Evolutionary conservation across 176 grass and related monocot genomes (phyloP).

Genomic region (Echinochloa phyllopogon): DNA sequence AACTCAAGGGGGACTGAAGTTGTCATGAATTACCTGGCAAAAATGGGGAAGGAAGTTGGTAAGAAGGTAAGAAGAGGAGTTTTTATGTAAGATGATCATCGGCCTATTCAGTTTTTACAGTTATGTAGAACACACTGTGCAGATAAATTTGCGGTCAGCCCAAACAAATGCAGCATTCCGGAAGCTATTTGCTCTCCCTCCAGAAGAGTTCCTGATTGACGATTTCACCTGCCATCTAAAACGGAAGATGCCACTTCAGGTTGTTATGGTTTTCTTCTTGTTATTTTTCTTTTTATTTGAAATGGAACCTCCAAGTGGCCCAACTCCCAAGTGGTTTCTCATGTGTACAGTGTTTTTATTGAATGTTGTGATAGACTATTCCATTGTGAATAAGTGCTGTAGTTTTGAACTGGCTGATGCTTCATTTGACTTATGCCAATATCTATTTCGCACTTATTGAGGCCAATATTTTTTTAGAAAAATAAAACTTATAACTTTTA

Average conservation of each 20-base stretch:
- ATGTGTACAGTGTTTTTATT: conserved; percentile 21
- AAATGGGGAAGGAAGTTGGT: conserved; percentile 94
- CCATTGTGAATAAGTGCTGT: neutral
- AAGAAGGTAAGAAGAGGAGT: conserved; percentile 66
- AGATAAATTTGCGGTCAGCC: conserved; percentile 88
- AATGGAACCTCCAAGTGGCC: neutral
- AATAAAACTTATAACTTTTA: conserved; percentile 3
- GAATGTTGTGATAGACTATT: neutral
- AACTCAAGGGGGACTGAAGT: conserved; percentile 87
- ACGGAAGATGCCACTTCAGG: conserved; percentile 94
- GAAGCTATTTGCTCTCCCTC: conserved; percentile 85
- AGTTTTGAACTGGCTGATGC: neutral
- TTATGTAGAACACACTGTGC: conserved; percentile 18
- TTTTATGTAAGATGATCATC: neutral
- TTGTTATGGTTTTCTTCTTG: conserved; percentile 22
- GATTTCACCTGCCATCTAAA: conserved; percentile 99
- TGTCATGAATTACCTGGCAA: conserved; percentile 79
- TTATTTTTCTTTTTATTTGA: neutral
- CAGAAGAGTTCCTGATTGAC: conserved; percentile 97
- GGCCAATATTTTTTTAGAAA: neutral
- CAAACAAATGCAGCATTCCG: conserved; percentile 92
- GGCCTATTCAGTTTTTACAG: conserved; percentile 5
- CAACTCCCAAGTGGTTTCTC: conserved; percentile 1
- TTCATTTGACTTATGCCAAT: neutral
- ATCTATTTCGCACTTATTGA: conserved; percentile 35